A percentile compares a stretch with the other conserved stretches of the same genome.
phyloP scores from a whole-genome alignment of 2,329 filamentous ascomycete species.

The Dryadomyces quercus-mongolicae region DNA sequence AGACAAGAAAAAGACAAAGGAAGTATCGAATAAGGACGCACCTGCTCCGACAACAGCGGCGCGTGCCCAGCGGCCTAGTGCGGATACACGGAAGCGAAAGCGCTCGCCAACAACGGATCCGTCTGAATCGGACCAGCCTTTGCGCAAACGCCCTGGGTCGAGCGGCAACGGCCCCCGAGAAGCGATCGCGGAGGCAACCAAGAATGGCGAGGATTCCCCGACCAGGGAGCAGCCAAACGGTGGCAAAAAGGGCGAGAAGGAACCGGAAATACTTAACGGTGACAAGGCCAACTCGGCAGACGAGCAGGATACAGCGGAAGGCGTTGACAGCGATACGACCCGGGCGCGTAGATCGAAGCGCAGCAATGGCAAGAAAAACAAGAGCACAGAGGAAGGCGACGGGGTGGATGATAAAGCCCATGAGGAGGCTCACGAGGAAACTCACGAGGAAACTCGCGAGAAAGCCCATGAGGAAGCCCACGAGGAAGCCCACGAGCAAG shows the following conservation, averaged over 20 bases:
- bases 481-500: constrained; percentile 9
- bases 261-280: constrained; percentile 23
- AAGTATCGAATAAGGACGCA: constrained; percentile 17
- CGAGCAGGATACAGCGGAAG: constrained; percentile 16
- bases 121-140: constrained; percentile 33
- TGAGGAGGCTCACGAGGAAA: background rate
- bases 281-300: constrained; percentile 25
- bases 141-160: constrained; percentile 40
- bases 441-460: constrained; percentile 1
- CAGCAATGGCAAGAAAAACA: constrained; percentile 23
- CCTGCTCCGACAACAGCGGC: background rate
- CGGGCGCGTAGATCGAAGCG: constrained; percentile 29
- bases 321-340: constrained; percentile 21
- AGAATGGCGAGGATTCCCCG: background rate
- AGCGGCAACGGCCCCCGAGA: constrained; percentile 20
- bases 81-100: constrained; percentile 37
- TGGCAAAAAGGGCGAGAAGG: constrained; percentile 26
- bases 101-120: constrained; percentile 32
- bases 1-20: constrained; percentile 9
- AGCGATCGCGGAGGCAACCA: background rate
- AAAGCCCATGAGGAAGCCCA: constrained; percentile 9
- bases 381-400: constrained; percentile 2
- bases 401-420: constrained; percentile 10
- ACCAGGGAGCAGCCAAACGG: constrained; percentile 15
- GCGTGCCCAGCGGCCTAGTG: constrained; percentile 13